Evolutionary conservation across 1,139 yeast genomes (phyloP).

Genomic region (Groenewaldozyma auringiensis): DNA sequence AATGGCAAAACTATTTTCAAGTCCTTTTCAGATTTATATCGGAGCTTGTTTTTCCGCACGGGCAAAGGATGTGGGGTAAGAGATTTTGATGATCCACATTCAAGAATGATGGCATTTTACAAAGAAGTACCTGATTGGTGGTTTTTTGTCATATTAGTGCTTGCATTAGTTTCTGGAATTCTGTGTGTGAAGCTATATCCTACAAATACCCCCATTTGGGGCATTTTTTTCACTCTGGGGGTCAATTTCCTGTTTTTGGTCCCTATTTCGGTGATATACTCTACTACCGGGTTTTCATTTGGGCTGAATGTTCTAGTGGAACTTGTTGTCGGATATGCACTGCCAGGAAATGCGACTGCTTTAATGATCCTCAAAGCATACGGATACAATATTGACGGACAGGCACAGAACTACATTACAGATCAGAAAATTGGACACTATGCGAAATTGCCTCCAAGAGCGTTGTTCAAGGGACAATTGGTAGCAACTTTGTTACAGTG

Average conservation of each 20-base stretch:
- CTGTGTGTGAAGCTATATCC: conserved; percentile 40
- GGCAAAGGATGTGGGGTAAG: conserved; percentile 30
- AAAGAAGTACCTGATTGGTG: conserved; percentile 60
- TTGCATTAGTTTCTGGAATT: conserved; percentile 45
- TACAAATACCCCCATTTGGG: conserved; percentile 43
- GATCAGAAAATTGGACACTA: conserved; percentile 56
- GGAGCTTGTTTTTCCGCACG: conserved; percentile 8
- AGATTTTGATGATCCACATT: conserved; percentile 41
- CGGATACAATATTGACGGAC: conserved; percentile 53
- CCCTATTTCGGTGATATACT: conserved; percentile 40
- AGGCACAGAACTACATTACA: conserved; percentile 48
- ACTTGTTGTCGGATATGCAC: conserved; percentile 52
- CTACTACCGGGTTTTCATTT: conserved; percentile 48
- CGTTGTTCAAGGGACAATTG: conserved; percentile 51
- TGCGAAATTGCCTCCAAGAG: conserved; percentile 50
- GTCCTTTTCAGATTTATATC: conserved; percentile 5
- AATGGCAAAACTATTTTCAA: conserved; percentile 4
- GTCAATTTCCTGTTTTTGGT: conserved; percentile 49
- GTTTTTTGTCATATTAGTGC: conserved; percentile 42
- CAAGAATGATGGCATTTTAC: conserved; percentile 47
- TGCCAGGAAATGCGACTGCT: conserved; percentile 58
- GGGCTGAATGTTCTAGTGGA: conserved; percentile 55
- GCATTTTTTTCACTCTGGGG: conserved; percentile 49
- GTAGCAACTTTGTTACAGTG: conserved; percentile 33
- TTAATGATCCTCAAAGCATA: conserved; percentile 51